Conservation (phyloP, 441 rosid species). For the Manihot esculenta region DNA sequence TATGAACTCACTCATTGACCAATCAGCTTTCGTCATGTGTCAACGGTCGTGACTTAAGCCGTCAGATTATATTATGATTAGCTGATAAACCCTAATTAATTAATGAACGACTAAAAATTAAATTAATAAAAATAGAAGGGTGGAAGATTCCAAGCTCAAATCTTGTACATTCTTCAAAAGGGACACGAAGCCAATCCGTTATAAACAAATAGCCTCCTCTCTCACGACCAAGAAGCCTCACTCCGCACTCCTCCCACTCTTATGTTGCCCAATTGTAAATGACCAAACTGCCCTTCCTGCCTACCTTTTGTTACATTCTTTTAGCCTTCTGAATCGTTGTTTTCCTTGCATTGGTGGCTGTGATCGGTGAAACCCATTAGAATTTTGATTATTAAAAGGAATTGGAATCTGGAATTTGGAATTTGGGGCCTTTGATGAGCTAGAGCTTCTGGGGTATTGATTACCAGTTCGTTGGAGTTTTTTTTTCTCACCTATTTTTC, state of each 20-base stretch:
- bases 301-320: background rate
- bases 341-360: background rate
- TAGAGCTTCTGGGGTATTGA: constrained; percentile 14
- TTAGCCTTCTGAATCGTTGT: background rate
- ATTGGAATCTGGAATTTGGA: constrained; percentile 31
- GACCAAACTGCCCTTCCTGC: background rate
- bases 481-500: background rate
- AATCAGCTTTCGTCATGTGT: background rate
- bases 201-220: background rate
- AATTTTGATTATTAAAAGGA: constrained; percentile 22
- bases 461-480: constrained; percentile 25
- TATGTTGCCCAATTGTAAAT: background rate
- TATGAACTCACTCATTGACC: constrained; percentile 1
- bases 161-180: no score
- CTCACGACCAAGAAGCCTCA: background rate
- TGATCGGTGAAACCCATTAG: constrained; percentile 1
- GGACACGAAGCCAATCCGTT: background rate
- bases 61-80: background rate
- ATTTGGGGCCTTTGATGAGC: constrained; percentile 21
- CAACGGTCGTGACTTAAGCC: background rate
- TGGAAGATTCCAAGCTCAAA: no score
- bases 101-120: background rate
- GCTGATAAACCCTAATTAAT: no score
- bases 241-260: background rate
- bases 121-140: no score